Evolutionary conservation across 805 yeast species (phyloP).

Genomic region (Cyberlindnera galapagoensis): DNA sequence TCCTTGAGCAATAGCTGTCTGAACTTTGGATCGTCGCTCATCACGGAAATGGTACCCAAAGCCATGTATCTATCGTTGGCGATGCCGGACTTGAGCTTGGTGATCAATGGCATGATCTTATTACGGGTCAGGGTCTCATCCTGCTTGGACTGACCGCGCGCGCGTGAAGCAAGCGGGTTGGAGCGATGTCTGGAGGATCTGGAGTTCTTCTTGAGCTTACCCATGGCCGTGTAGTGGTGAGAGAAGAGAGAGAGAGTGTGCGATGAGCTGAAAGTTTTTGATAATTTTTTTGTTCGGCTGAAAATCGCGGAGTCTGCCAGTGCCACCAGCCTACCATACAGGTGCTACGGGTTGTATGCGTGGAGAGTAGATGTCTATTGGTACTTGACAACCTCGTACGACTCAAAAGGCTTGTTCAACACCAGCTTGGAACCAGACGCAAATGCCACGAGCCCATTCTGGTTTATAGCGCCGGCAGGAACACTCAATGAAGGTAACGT

Average conservation of each 20-base stretch:
- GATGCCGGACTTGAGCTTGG: constrained; percentile 52
- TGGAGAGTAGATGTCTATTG: too few species aligned
- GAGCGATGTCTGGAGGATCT: constrained; percentile 38
- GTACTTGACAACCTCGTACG: constrained; percentile 21
- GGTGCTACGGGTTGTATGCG: too few species aligned
- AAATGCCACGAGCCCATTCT: constrained; percentile 20
- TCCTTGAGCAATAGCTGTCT: constrained; percentile 65
- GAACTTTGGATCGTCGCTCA: constrained; percentile 62
- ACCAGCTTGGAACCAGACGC: constrained; percentile 20
- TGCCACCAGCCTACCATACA: too few species aligned
- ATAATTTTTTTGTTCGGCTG: background rate
- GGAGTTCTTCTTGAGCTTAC: constrained; percentile 65
- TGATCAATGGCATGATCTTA: constrained; percentile 62
- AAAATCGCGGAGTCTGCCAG: too few species aligned
- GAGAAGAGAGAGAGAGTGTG: too few species aligned
- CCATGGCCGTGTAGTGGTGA: too few species aligned
- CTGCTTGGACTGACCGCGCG: constrained; percentile 28
- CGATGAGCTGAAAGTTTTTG: background rate
- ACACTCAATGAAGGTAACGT: constrained; percentile 16
- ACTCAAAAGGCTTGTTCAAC: constrained; percentile 21
- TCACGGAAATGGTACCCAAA: constrained; percentile 59
- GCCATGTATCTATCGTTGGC: constrained; percentile 78
- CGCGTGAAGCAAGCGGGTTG: constrained; percentile 26
- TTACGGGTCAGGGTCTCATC: constrained; percentile 45
- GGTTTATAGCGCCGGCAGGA: constrained; percentile 19